phyloP scores from a whole-genome alignment of 306 rosid genomes.

The Prunus mira region DNA sequence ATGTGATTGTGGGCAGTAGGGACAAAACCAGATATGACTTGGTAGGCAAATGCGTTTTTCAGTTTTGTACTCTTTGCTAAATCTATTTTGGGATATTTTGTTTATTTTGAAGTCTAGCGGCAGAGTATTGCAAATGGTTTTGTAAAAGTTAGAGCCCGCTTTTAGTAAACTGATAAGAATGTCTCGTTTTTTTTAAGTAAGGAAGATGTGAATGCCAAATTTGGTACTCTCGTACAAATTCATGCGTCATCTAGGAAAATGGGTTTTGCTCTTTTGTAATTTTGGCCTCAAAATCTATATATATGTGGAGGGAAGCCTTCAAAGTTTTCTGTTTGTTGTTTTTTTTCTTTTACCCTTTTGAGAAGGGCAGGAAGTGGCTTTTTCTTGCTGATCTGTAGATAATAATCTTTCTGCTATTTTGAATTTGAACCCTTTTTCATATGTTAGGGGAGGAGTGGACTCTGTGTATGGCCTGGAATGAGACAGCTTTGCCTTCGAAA shows the following conservation, averaged over 20 bases:
- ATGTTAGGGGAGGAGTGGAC: conserved; percentile 60
- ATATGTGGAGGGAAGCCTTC: background rate
- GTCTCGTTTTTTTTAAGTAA: background rate
- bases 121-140: background rate
- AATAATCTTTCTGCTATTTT: background rate
- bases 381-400: background rate
- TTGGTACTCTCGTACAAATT: background rate
- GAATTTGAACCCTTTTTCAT: conserved; percentile 15
- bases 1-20: background rate
- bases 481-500: conserved; percentile 73
- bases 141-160: background rate
- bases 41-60: background rate
- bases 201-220: background rate
- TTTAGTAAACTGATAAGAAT: background rate
- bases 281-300: conserved; percentile 2
- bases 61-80: background rate
- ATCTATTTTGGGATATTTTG: background rate
- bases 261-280: background rate
- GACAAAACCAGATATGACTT: background rate
- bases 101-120: background rate
- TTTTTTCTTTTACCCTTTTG: background rate
- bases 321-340: conserved; percentile 4
- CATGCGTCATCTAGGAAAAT: background rate
- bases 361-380: background rate
- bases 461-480: conserved; percentile 71